Evolutionary conservation across 2,329 filamentous ascomycete species (phyloP).

Genomic region (Botrytis porri): DNA sequence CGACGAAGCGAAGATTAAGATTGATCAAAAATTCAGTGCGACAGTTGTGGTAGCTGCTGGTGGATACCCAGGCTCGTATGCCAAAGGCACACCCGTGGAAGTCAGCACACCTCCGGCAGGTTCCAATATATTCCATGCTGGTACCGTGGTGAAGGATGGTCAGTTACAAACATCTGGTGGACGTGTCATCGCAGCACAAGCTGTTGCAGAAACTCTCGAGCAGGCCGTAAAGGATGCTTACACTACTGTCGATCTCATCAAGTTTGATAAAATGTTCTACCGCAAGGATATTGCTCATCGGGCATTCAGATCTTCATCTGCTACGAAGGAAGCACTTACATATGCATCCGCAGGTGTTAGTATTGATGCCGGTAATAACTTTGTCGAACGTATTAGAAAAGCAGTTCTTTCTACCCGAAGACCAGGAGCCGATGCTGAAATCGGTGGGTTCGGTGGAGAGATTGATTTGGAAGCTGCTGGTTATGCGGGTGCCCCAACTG

Average conservation of each 20-base stretch:
- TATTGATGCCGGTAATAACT: constrained; percentile 89
- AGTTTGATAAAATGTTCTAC: constrained; percentile 59
- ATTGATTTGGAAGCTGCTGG: constrained; percentile 75
- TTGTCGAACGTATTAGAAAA: constrained; percentile 88
- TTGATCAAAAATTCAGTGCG: constrained; percentile 71
- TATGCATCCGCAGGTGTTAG: constrained; percentile 93
- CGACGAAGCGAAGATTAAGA: constrained; percentile 63
- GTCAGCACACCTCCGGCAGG: constrained; percentile 47
- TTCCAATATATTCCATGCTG: constrained; percentile 88
- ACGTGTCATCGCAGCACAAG: constrained; percentile 89
- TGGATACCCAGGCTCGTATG: constrained; percentile 84
- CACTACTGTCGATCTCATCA: constrained; percentile 71
- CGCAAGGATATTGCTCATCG: constrained; percentile 87
- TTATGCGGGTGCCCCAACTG: constrained; percentile 69
- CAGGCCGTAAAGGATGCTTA: constrained; percentile 89
- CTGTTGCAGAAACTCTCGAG: constrained; percentile 70
- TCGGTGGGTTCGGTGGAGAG: constrained; percentile 86
- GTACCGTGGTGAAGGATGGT: constrained; percentile 64
- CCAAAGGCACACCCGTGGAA: constrained; percentile 66
- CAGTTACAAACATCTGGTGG: constrained; percentile 77
- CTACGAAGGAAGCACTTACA: constrained; percentile 59
- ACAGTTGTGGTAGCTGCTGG: constrained; percentile 93
- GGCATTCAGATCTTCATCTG: constrained; percentile 51
- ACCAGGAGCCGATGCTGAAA: constrained; percentile 80
- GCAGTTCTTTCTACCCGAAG: constrained; percentile 82